Conservation (phyloP, 257 asterid species). For the Solanum tacnaense region DNA sequence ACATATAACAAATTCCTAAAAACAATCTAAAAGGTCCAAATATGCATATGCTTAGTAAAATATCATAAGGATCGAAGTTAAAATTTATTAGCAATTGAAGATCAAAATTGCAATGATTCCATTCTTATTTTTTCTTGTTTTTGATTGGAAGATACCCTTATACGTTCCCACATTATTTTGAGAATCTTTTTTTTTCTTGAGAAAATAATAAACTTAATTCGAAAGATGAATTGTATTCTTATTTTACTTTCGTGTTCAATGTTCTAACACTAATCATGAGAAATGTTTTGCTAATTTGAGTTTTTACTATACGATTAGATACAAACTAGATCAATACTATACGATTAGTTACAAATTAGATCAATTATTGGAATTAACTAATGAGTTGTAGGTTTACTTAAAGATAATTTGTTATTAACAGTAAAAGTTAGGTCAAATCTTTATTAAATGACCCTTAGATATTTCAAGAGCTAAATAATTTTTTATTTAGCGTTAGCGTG, state of each 20-base stretch:
- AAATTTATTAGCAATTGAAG: neutral
- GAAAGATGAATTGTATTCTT: neutral
- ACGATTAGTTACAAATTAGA: neutral
- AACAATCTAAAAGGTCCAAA: neutral
- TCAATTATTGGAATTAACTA: neutral
- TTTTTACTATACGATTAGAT: neutral
- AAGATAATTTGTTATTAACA: neutral
- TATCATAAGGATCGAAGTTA: neutral
- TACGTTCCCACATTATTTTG: neutral
- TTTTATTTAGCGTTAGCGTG: neutral
- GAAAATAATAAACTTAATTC: neutral
- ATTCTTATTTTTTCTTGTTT: neutral
- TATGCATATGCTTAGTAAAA: neutral
- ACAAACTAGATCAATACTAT: neutral
- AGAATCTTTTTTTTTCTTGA: neutral
- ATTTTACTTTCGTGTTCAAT: neutral
- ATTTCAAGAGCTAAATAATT: neutral
- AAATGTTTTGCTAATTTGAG: neutral
- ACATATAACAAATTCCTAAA: neutral
- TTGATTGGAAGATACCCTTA: neutral
- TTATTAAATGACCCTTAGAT: neutral
- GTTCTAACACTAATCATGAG: neutral
- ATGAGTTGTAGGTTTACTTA: neutral
- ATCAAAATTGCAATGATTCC: neutral
- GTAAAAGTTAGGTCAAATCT: neutral